These are phyloP conservation scores for Fusarium acutatum DNA, from an alignment of 2,329 filamentous ascomycete genomes.

Conservation along the genomic window DNA sequence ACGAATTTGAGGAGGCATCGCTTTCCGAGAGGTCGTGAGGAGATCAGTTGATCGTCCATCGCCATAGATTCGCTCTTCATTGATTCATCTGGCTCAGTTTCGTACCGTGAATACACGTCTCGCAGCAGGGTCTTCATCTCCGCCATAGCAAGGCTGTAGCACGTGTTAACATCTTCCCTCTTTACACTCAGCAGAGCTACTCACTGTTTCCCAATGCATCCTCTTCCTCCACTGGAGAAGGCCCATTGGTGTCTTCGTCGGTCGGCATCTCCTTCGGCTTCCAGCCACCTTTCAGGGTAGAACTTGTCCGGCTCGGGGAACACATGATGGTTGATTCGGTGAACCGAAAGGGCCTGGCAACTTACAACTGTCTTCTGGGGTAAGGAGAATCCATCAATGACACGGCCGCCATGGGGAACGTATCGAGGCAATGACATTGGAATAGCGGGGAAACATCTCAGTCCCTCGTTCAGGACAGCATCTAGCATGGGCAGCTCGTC, in stretches of 20 bases:
- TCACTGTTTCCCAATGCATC: slow-evolving; percentile 74
- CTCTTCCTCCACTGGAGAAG: slow-evolving; percentile 71
- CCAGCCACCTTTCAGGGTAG: slow-evolving; percentile 85
- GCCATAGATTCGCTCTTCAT: slow-evolving; percentile 68
- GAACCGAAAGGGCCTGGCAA: slow-evolving; percentile 68
- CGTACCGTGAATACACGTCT: slow-evolving; percentile 68
- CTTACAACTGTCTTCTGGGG: slow-evolving; percentile 66
- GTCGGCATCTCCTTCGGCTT: slow-evolving; percentile 76
- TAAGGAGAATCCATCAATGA: slow-evolving; percentile 63
- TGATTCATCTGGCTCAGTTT: slow-evolving; percentile 61
- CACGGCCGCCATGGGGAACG: slow-evolving; percentile 62
- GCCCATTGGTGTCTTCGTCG: slow-evolving; percentile 70
- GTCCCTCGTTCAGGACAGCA: slow-evolving; percentile 68
- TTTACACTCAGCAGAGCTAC: slow-evolving; percentile 43
- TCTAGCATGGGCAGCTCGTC: slow-evolving; percentile 68
- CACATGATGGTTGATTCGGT: slow-evolving; percentile 68
- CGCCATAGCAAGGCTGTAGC: slow-evolving; percentile 62
- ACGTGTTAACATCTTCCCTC: background rate
- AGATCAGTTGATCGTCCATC: slow-evolving; percentile 74
- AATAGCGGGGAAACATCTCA: slow-evolving; percentile 71
- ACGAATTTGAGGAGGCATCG: slow-evolving; percentile 64
- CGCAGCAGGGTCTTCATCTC: slow-evolving; percentile 74
- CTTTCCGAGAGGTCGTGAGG: slow-evolving; percentile 68
- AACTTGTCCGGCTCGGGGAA: slow-evolving; percentile 83
- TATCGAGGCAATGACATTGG: slow-evolving; percentile 73